Base-by-base conservation (phyloP, 768 basidiomycete genomes). In the Termitomyces sp. region DNA sequence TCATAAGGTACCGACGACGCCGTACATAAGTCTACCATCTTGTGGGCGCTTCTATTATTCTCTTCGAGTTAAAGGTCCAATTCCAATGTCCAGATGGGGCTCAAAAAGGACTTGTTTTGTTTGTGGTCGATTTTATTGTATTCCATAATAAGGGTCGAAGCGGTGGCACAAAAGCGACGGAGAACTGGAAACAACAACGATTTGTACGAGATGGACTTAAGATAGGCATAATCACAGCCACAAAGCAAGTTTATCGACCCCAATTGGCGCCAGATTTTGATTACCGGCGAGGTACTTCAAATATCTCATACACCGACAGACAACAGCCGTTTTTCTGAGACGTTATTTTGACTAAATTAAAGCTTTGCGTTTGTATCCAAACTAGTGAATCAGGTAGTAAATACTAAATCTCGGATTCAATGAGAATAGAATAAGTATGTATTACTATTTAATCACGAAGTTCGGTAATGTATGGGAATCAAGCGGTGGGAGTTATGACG, bases 31-130 rank as follows among this genome's bases (percentile, higher is more conserved):
- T 40, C 16, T 27, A 3, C 20, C 37, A 12, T 27, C 27, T 30
- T 52, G 51, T 52, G 51, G 51, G 51, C 24, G 51, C 3, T 6
- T 20, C 37, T 40, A 40, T 52, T 52, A 52, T 52, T 52, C 51
- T 52, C n/a, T n/a, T n/a, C n/a, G n/a, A 30, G 20, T 52, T 20
- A 37, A 36, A 52, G 51, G 51, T 27, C 26, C 26, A 52, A 37
- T 8, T 36, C 34, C 33, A 34, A 24, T 10, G 14, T 37, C 50
- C 36, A 27, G 22, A 39, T 37, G 24, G 26, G 50, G 50, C 9
- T 52, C 12, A 13, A 39, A 39, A 33, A 39, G 26, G 3, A 26
- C 26, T 52, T 52, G 26, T 51, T 51, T 39, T 51, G 24, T 26
- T n/a, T 13, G 34, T 12, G 24, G n/a, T 18, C 22, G 26, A 40